These are phyloP conservation scores for Xylaria scruposa DNA, from an alignment of 495 filamentous ascomycete genomes.

Conservation along the genomic window DNA sequence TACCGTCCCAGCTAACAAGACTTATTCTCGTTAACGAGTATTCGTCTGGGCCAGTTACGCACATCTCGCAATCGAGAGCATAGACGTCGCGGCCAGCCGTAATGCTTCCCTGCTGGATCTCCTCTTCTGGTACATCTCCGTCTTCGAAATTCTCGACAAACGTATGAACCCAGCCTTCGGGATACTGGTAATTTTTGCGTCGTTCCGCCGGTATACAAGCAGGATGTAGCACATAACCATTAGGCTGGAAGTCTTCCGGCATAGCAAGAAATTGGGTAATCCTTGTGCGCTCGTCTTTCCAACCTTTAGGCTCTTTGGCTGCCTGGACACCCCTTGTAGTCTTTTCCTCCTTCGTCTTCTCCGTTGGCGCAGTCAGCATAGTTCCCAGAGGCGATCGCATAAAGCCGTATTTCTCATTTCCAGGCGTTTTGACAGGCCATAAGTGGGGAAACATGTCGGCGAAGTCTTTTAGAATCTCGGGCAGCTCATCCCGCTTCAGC, in stretches of 20 bases:
- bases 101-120: constrained; percentile 80
- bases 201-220: constrained; percentile 59
- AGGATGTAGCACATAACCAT: constrained; percentile 82
- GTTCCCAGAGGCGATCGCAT: constrained; percentile 84
- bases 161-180: constrained; percentile 85
- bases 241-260: constrained; percentile 75
- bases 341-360: constrained; percentile 66
- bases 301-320: constrained; percentile 63
- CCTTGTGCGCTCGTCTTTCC: constrained; percentile 72
- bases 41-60: constrained; percentile 74
- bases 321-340: constrained; percentile 61
- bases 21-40: constrained; percentile 88
- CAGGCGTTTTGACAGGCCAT: constrained; percentile 87
- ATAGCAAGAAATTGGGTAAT: constrained; percentile 78
- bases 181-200: constrained; percentile 50
- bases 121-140: constrained; percentile 67
- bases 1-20: constrained; percentile 83
- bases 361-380: constrained; percentile 71
- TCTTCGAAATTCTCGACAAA: constrained; percentile 68
- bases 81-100: constrained; percentile 83
- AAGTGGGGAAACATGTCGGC: constrained; percentile 84
- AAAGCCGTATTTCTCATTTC: constrained; percentile 77
- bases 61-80: constrained; percentile 97
- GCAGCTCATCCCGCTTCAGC: constrained; percentile 66
- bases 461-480: constrained; percentile 68